Percentiles rank a stretch among this genome's conserved stretches.
Conservation (phyloP, 2,329 filamentous ascomycete species). For the Shiraia sp. region DNA sequence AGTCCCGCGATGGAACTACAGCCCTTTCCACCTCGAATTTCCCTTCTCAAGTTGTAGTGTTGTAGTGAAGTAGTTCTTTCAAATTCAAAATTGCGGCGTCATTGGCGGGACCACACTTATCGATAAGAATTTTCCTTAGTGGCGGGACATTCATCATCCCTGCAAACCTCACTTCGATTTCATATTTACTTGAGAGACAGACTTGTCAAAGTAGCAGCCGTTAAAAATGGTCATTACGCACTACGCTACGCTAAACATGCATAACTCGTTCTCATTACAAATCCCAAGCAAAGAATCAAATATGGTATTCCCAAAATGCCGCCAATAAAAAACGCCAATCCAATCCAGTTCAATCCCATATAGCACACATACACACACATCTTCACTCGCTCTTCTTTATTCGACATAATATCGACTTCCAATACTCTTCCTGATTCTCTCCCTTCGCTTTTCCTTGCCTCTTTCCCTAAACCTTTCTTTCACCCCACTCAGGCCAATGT, state of each 20-base stretch:
- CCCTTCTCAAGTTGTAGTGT: no score
- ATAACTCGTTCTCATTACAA: not conserved
- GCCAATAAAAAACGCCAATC: not conserved
- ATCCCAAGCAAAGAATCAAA: not conserved
- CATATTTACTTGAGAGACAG: no score
- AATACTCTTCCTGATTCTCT: constrained; percentile 60
- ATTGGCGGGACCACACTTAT: no score
- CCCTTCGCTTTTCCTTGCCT: constrained; percentile 56
- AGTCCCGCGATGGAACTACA: no score
- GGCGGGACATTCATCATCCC: no score
- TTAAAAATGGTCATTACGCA: no score
- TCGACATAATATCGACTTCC: constrained; percentile 49
- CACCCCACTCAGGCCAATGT: constrained; percentile 56
- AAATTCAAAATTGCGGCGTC: no score
- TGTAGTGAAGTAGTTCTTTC: no score
- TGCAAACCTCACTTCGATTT: no score
- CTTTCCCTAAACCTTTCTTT: constrained; percentile 53
- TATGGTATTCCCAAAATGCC: not conserved
- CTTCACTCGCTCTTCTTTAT: constrained; percentile 11
- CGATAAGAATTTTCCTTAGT: no score
- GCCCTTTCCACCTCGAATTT: no score
- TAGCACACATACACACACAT: constrained; percentile 26
- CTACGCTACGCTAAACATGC: not conserved
- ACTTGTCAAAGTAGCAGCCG: no score
- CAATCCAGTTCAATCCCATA: constrained; percentile 4